phyloP scores from a whole-genome alignment of 2,329 filamentous ascomycete species.

The Xylaria polymorpha region DNA sequence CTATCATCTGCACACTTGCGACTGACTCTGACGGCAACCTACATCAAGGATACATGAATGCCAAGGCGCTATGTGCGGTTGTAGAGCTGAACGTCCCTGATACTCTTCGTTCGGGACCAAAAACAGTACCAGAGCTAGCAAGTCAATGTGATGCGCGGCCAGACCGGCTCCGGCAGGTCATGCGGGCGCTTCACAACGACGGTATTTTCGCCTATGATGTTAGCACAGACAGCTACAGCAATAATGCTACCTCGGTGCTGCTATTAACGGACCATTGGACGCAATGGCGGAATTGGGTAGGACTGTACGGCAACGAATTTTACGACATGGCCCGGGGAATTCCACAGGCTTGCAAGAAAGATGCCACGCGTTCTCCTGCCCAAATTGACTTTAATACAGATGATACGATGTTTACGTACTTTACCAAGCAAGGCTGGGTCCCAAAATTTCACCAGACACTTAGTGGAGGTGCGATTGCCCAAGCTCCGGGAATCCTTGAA shows the following conservation, averaged over 20 bases:
- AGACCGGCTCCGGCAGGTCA: conserved; percentile 50
- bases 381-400: conserved; percentile 57
- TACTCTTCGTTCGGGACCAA: conserved; percentile 42
- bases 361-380: conserved; percentile 47
- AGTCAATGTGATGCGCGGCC: conserved; percentile 33
- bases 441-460: conserved; percentile 53
- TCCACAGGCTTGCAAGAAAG: conserved; percentile 46
- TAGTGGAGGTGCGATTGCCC: conserved; percentile 52
- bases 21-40: background rate
- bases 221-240: conserved; percentile 46
- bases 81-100: conserved; percentile 50
- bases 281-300: conserved; percentile 58
- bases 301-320: conserved; percentile 57
- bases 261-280: conserved; percentile 56
- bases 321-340: conserved; percentile 58
- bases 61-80: conserved; percentile 49
- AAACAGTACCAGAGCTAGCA: conserved; percentile 41
- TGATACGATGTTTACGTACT: conserved; percentile 55
- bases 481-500: conserved; percentile 54
- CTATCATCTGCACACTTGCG: background rate
- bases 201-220: conserved; percentile 52
- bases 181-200: conserved; percentile 50
- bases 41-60: conserved; percentile 44
- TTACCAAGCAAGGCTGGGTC: conserved; percentile 50
- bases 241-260: conserved; percentile 52